Base-by-base conservation (phyloP, 164 flowering plant species). In the Liquidambar formosana region DNA sequence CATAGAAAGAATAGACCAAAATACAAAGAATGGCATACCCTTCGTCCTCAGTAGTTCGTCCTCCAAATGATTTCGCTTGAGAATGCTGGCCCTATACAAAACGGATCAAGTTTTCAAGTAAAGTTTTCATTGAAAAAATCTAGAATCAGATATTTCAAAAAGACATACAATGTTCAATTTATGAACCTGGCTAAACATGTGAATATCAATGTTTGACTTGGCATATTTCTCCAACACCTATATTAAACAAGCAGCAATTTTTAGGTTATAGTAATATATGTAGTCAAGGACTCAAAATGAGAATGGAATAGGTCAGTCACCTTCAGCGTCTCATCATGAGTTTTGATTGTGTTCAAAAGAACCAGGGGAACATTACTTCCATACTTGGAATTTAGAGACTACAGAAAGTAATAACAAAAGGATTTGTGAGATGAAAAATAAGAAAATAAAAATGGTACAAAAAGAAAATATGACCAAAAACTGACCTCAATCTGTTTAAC, bases 291-390 rank as follows among this genome's bases (percentile, higher is more conserved):
- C 4, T 19, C 13, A 41, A 27, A 18, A 33, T 0, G 8, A 3
- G 45, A 25, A 27, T 10, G 19, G 19, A 9, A 44, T 63, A 16
- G 18, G 16, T 10, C 45, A 21, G 59, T 64, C 62, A 83, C 87
- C 87, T 81, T 79, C 53, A 59, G 16, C 8, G 75, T 71, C 21
- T 60, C 72, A 43, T 74, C 74, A 69, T 83, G 78, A n/a, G 87
- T 79, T 21, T 60, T 68, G 21, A 12, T 2, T 14, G 78, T 27
- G 71, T 79, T 83, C 78, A 79, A 33, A 21, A 83, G 66, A 61
- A 81, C 65, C 73, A 83, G 22, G 2, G 87, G 87, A 64, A 83
- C 73, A 28, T 71, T 64, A 75, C 83, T 79, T 14, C 83, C 83
- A 71, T 77, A 79, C 64, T 75, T 79, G 41, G 76, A 66, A 68